Percentiles rank a stretch among this genome's conserved stretches.
These are phyloP conservation scores for Coprinellus aureogranulatus DNA, from an alignment of 768 basidiomycete species.

Conservation along the genomic window DNA sequence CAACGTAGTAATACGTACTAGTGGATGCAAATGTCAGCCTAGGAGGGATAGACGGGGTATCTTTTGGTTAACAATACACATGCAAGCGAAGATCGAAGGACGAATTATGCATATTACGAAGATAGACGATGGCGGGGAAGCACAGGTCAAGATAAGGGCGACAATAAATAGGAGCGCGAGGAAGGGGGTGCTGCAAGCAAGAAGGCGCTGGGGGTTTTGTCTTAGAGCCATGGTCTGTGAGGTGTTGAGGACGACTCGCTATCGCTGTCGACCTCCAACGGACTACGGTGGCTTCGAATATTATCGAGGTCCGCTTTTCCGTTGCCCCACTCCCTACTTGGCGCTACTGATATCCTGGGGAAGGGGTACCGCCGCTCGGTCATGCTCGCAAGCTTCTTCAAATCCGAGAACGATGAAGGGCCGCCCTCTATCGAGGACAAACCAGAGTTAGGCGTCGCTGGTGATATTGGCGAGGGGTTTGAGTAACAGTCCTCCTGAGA, in stretches of 20 bases:
- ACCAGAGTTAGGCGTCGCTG: slow-evolving; percentile 51
- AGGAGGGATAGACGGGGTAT: neutral
- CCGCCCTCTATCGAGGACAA: slow-evolving; percentile 18
- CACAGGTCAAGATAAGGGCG: neutral
- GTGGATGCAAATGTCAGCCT: neutral
- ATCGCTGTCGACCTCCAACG: slow-evolving; percentile 36
- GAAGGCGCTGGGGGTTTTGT: neutral
- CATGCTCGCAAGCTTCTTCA: slow-evolving; percentile 10
- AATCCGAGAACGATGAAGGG: slow-evolving; percentile 11
- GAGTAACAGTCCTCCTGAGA: slow-evolving; percentile 47
- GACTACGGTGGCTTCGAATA: slow-evolving; percentile 16
- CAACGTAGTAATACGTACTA: neutral
- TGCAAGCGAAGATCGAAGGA: neutral
- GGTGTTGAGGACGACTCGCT: slow-evolving; percentile 34
- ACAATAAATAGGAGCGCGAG: neutral
- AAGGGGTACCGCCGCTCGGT: slow-evolving; percentile 7
- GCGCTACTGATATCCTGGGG: slow-evolving; percentile 4
- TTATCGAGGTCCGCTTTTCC: slow-evolving; percentile 12
- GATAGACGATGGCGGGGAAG: neutral
- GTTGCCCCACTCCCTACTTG: slow-evolving; percentile 6
- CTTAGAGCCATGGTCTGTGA: slow-evolving; percentile 44
- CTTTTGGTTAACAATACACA: slow-evolving; percentile 2
- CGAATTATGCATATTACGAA: slow-evolving; percentile 5
- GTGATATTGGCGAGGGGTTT: slow-evolving; percentile 53
- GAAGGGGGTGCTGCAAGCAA: neutral